Conservation (phyloP, 1,284 basidiomycete genomes). For the Melampsora occidentalis region DNA sequence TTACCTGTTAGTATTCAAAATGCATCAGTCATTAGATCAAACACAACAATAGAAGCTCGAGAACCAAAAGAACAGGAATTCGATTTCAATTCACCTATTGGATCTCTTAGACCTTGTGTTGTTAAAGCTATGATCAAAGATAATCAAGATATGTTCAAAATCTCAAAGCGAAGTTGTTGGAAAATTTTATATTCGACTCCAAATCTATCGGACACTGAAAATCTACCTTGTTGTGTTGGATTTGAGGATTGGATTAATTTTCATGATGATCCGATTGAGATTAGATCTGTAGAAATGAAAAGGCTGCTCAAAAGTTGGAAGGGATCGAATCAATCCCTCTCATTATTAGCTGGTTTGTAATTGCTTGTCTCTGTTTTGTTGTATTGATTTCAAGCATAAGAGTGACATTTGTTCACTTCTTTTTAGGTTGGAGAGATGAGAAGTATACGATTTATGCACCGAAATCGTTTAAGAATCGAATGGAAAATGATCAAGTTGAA, state of each 20-base stretch:
- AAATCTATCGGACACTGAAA: too few relatives aligned
- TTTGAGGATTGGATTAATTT: constrained; percentile 68
- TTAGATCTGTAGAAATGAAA: constrained; percentile 53
- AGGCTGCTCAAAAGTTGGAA: constrained; percentile 53
- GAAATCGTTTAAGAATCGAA: constrained; percentile 52
- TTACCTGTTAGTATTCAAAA: neutral
- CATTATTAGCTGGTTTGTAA: constrained; percentile 54
- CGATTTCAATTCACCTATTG: constrained; percentile 21
- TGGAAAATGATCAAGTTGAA: neutral
- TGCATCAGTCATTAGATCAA: too few relatives aligned
- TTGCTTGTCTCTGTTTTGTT: neutral
- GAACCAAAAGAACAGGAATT: too few relatives aligned
- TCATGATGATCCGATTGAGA: constrained; percentile 53
- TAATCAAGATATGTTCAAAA: constrained; percentile 24
- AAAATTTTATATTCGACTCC: constrained; percentile 19
- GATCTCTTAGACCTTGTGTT: constrained; percentile 28
- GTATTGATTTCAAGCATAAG: too few relatives aligned
- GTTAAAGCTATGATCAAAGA: constrained; percentile 29
- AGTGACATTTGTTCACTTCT: neutral
- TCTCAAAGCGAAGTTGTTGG: constrained; percentile 17
- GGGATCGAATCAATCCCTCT: constrained; percentile 52
- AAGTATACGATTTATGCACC: constrained; percentile 75
- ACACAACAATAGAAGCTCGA: too few relatives aligned
- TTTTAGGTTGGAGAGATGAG: constrained; percentile 76
- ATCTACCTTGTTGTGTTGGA: neutral